Percentiles rank a stretch among this genome's conserved stretches.
phyloP scores from a whole-genome alignment of 352 stramenopile species.

The Phytophthora sp. region DNA sequence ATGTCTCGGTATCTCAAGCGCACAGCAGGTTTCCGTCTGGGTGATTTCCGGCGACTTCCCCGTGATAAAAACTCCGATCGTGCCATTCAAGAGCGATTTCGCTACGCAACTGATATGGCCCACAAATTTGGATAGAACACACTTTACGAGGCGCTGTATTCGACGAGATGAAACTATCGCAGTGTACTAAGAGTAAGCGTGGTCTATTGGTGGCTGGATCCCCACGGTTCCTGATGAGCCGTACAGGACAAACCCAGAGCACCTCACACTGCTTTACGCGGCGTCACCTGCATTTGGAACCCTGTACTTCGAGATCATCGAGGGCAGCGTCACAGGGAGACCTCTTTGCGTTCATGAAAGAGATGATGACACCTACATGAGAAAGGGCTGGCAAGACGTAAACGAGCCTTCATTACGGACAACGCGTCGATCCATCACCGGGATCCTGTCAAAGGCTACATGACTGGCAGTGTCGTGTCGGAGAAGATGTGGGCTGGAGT shows the following conservation, averaged over 20 bases:
- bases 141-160: constrained; percentile 4
- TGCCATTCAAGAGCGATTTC: too few species aligned
- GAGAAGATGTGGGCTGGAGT: background rate
- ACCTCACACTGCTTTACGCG: background rate
- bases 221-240: background rate
- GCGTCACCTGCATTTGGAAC: background rate
- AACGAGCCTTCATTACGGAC: background rate
- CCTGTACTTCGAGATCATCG: background rate
- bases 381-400: too few species aligned
- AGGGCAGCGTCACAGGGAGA: background rate
- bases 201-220: constrained; percentile 4
- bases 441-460: too few species aligned
- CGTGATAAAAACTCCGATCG: background rate
- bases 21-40: background rate
- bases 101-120: too few species aligned
- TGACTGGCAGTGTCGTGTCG: too few species aligned
- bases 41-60: background rate
- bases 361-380: background rate
- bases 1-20: background rate
- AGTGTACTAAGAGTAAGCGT: background rate
- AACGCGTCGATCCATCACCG: background rate
- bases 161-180: background rate
- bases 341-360: background rate
- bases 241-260: background rate
- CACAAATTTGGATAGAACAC: constrained; percentile 1